Percentiles rank a stretch among this genome's conserved stretches.
These are phyloP conservation scores for Thermomucor indicae-seudaticae DNA, from an alignment of 371 early-diverging fungal species.

Conservation along the genomic window DNA sequence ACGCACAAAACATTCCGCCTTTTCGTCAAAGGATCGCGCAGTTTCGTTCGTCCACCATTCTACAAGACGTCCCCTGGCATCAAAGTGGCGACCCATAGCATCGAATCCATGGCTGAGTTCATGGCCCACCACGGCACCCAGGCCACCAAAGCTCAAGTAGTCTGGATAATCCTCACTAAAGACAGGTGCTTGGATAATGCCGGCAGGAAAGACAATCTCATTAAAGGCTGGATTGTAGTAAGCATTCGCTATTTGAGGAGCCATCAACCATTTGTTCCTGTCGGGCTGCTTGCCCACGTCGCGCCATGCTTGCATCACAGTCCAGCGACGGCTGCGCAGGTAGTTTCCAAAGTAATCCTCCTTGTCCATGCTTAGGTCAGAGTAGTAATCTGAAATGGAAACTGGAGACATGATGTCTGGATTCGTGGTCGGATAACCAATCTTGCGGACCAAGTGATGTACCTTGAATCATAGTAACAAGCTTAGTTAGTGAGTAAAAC, in stretches of 20 bases:
- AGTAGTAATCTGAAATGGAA: slow-evolving; percentile 41
- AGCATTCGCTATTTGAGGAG: slow-evolving; percentile 59
- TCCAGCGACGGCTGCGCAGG: slow-evolving; percentile 22
- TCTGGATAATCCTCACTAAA: slow-evolving; percentile 37
- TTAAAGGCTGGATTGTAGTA: slow-evolving; percentile 49
- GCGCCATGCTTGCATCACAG: slow-evolving; percentile 16
- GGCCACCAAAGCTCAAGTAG: slow-evolving; percentile 56
- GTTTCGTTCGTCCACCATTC: slow-evolving; percentile 70
- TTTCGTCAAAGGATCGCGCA: slow-evolving; percentile 36
- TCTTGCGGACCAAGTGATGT: slow-evolving; percentile 27
- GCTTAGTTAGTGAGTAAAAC: no score
- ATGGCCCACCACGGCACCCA: slow-evolving; percentile 60
- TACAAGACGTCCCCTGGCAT: slow-evolving; percentile 28
- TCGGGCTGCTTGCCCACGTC: slow-evolving; percentile 37
- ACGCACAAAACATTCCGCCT: slow-evolving; percentile 58
- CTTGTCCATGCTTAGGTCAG: slow-evolving; percentile 17
- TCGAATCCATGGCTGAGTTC: slow-evolving; percentile 58
- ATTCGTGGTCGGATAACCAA: slow-evolving; percentile 43
- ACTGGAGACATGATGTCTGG: slow-evolving; percentile 46
- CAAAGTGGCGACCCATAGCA: slow-evolving; percentile 50
- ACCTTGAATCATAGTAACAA: slow-evolving; percentile 8
- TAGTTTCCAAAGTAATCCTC: slow-evolving; percentile 40
- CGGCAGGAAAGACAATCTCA: slow-evolving; percentile 61
- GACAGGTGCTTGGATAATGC: slow-evolving; percentile 51
- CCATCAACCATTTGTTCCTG: slow-evolving; percentile 47